A percentile compares a stretch with the other conserved stretches of the same genome.
Conservation (phyloP, 805 yeast genomes). For the Cyberlindnera lachancei region DNA sequence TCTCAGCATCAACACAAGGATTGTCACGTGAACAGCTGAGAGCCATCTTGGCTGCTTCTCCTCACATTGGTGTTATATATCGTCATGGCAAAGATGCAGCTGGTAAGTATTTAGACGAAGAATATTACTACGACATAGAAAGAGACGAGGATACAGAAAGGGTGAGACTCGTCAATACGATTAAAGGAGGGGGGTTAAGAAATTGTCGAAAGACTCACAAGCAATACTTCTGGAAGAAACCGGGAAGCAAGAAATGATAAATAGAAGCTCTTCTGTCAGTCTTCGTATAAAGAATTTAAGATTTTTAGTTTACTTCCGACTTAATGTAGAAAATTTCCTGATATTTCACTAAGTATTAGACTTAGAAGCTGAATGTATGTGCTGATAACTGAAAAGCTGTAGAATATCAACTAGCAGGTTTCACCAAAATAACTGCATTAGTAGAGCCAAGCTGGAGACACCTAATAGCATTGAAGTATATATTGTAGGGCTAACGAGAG, state of each 20-base stretch:
- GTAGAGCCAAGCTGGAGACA: no score
- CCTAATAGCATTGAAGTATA: no score
- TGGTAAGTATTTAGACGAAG: slow-evolving; percentile 89
- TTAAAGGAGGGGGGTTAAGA: slow-evolving; percentile 79
- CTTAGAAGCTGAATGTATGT: no score
- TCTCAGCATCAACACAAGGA: slow-evolving; percentile 45
- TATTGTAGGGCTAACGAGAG: no score
- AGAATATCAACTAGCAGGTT: no score
- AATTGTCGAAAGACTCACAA: slow-evolving; percentile 91
- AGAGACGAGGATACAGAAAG: slow-evolving; percentile 69
- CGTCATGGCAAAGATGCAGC: slow-evolving; percentile 95
- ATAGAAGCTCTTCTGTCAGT: background rate
- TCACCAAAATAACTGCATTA: no score
- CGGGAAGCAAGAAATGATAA: slow-evolving; percentile 15
- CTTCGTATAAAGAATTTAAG: no score
- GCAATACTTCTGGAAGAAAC: slow-evolving; percentile 50
- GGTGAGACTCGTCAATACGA: slow-evolving; percentile 57
- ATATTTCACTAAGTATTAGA: no score
- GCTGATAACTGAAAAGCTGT: no score
- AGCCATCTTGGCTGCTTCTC: slow-evolving; percentile 34
- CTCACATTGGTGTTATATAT: slow-evolving; percentile 78
- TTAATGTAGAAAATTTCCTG: no score
- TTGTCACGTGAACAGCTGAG: slow-evolving; percentile 39
- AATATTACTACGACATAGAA: slow-evolving; percentile 85
- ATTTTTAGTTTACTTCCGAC: no score